Evolutionary conservation across 202 grass and related monocot species (phyloP).

Genomic region (Zizania palustris): DNA sequence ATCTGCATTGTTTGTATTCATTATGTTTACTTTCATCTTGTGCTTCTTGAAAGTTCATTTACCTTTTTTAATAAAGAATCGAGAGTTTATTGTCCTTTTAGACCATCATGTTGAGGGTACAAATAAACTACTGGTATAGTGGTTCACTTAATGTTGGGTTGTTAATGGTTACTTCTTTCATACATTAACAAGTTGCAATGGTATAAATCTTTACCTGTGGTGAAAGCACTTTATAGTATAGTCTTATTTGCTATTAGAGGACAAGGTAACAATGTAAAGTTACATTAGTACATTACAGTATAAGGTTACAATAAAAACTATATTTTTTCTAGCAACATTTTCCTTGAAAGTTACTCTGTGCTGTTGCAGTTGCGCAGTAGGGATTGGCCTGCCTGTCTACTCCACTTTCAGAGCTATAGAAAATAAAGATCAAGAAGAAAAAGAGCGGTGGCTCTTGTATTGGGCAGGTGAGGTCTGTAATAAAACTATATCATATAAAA

Average conservation of each 20-base stretch:
- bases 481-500: not conserved
- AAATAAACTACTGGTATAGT: not conserved
- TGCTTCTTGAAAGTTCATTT: too few species aligned
- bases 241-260: conserved; percentile 15
- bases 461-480: conserved; percentile 68
- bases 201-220: conserved; percentile 6
- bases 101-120: not conserved
- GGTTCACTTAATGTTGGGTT: not conserved
- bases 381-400: conserved; percentile 85
- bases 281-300: not conserved
- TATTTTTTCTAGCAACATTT: not conserved
- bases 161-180: not conserved
- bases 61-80: not conserved
- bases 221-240: not conserved
- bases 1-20: not conserved
- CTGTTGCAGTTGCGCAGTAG: conserved; percentile 78
- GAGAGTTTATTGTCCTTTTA: conserved; percentile 12
- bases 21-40: not conserved
- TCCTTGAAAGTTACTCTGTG: conserved; percentile 32
- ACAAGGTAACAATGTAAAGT: conserved; percentile 11
- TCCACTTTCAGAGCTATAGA: conserved; percentile 96
- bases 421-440: conserved; percentile 80
- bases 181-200: not conserved
- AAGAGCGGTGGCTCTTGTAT: conserved; percentile 85
- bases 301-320: conserved; percentile 26